A percentile compares a stretch with the other conserved stretches of the same genome.
phyloP scores from a whole-genome alignment of 192 early-diverging fungal species.

The Piromyces finnis region DNA sequence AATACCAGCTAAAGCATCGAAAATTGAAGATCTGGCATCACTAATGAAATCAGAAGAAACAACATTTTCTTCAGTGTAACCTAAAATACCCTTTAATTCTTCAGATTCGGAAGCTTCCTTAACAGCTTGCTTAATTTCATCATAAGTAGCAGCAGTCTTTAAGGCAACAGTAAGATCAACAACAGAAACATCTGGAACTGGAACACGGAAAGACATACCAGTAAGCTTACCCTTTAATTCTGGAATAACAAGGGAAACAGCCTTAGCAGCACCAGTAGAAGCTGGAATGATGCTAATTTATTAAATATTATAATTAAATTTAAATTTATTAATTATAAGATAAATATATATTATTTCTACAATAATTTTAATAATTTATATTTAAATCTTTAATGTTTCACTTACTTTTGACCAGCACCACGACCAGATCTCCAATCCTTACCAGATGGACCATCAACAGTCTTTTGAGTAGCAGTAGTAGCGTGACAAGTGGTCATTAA shows the following conservation, averaged over 20 bases:
- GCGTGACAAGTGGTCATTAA: constrained; percentile 1
- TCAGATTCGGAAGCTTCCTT: constrained; percentile 1
- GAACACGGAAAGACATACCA: constrained; percentile 1
- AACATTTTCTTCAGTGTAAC: constrained; percentile 1
- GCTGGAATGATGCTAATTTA: not conserved
- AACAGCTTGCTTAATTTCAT: not conserved
- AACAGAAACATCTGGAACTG: constrained; percentile 1
- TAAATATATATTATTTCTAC: too few relatives aligned
- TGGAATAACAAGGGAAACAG: constrained; percentile 1
- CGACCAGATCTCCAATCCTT: not conserved
- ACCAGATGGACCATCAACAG: not conserved
- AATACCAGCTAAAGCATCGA: constrained; percentile 55
- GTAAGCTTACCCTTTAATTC: constrained; percentile 3
- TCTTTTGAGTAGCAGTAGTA: constrained; percentile 1
- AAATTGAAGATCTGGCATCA: not conserved
- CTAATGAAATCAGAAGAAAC: not conserved
- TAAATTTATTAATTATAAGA: too few relatives aligned
- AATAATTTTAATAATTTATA: too few relatives aligned
- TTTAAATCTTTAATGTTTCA: not conserved
- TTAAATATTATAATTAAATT: too few relatives aligned
- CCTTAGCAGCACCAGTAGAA: not conserved
- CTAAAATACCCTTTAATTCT: not conserved
- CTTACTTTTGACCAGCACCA: not conserved
- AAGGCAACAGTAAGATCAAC: constrained; percentile 1
- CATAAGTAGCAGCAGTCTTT: not conserved